Evolutionary conservation across 805 yeast genomes (phyloP).

Genomic region (Kodamaea restingae): DNA sequence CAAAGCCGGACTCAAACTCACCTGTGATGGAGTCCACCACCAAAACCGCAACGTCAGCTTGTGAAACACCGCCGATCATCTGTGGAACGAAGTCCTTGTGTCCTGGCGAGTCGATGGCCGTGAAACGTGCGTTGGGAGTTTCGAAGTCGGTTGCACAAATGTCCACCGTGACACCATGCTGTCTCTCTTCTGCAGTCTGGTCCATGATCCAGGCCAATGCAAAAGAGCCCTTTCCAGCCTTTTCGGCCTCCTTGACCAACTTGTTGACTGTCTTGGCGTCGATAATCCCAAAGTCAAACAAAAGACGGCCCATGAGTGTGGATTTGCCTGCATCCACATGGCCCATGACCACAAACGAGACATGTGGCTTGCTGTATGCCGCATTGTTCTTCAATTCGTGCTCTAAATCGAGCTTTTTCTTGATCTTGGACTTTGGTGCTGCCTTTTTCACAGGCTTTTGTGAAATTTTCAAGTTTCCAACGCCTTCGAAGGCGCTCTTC

Average conservation of each 20-base stretch:
- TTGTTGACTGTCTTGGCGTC: constrained; percentile 62
- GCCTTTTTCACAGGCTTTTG: constrained; percentile 10
- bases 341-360: constrained; percentile 78
- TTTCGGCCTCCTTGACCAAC: constrained; percentile 59
- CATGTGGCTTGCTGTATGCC: constrained; percentile 44
- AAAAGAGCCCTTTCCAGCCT: constrained; percentile 71
- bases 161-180: constrained; percentile 76
- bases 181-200: constrained; percentile 71
- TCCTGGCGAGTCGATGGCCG: constrained; percentile 83
- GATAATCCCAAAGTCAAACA: constrained; percentile 64
- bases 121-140: constrained; percentile 50
- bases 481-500: constrained; percentile 35
- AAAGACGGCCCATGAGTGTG: constrained; percentile 69
- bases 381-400: constrained; percentile 33
- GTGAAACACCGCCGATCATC: constrained; percentile 79
- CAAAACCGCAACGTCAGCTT: constrained; percentile 70
- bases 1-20: constrained; percentile 69
- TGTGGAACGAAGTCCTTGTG: constrained; percentile 81
- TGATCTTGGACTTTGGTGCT: constrained; percentile 33
- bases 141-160: constrained; percentile 66
- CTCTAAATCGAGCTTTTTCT: constrained; percentile 40
- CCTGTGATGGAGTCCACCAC: constrained; percentile 64
- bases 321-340: constrained; percentile 87
- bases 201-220: constrained; percentile 86
- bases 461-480: constrained; percentile 25